phyloP scores from a whole-genome alignment of 139 green algal genomes.

The Monoraphidium neglectum region DNA sequence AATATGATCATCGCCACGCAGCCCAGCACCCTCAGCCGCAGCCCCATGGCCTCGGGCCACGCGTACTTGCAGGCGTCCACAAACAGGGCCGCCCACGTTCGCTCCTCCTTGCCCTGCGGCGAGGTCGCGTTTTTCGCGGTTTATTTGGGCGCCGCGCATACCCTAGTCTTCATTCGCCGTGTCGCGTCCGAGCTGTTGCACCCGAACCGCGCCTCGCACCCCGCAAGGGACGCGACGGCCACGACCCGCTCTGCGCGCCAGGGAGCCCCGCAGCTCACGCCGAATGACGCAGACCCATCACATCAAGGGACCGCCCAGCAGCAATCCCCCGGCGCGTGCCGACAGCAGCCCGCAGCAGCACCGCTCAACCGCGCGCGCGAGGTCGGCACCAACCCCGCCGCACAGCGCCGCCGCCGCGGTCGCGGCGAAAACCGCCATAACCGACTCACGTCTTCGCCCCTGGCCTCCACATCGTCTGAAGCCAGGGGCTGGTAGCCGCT shows the following conservation, averaged over 20 bases:
- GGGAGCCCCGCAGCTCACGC: too few relatives aligned
- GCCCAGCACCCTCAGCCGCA: constrained; percentile 44
- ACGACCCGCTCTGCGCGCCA: too few relatives aligned
- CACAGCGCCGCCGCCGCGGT: neutral
- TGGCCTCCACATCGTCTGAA: constrained; percentile 22
- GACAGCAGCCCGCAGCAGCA: neutral
- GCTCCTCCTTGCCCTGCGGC: neutral
- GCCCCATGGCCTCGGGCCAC: constrained; percentile 43
- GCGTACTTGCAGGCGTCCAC: constrained; percentile 52
- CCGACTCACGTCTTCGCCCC: constrained; percentile 4
- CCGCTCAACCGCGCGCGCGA: neutral
- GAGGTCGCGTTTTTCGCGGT: too few relatives aligned
- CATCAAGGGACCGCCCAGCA: neutral
- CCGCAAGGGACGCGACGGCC: too few relatives aligned
- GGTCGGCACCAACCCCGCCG: neutral
- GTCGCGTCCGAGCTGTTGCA: too few relatives aligned
- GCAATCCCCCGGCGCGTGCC: neutral
- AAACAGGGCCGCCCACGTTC: neutral
- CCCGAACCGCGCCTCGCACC: too few relatives aligned
- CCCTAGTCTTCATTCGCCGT: too few relatives aligned
- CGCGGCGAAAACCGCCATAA: constrained; percentile 14
- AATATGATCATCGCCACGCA: constrained; percentile 71
- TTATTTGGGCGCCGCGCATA: too few relatives aligned
- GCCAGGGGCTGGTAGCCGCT: constrained; percentile 9
- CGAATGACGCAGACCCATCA: too few relatives aligned